Conservation (phyloP, 2,329 filamentous ascomycete genomes). For the Fusarium sp. region DNA sequence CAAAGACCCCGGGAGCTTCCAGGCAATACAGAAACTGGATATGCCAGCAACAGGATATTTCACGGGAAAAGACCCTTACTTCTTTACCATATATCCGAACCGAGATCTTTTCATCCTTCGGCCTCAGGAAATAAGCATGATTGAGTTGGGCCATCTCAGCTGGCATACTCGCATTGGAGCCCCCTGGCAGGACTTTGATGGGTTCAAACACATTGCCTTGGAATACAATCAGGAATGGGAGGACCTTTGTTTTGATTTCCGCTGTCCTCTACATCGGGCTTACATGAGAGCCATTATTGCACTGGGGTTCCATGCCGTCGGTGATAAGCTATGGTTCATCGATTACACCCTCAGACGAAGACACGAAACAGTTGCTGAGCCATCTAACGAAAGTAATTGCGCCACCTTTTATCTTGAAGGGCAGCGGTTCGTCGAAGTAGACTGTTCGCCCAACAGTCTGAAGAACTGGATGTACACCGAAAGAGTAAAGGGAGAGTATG, state of each 20-base stretch:
- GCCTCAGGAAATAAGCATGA: not conserved
- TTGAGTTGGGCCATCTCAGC: not conserved
- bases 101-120: not conserved
- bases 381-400: not conserved
- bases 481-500: not conserved
- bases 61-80: not conserved
- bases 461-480: not conserved
- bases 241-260: too few relatives aligned
- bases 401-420: not conserved
- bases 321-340: not conserved
- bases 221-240: not conserved
- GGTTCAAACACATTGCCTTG: not conserved
- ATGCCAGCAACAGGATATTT: not conserved
- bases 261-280: not conserved
- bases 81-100: not conserved
- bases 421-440: not conserved
- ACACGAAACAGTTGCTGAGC: not conserved
- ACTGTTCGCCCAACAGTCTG: not conserved
- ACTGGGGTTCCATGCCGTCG: not conserved
- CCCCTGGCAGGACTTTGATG: not conserved
- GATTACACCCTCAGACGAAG: not conserved
- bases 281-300: not conserved
- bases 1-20: not conserved
- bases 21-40: not conserved
- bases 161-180: not conserved